phyloP scores from a whole-genome alignment of 345 rosid genomes.

The Acer yangbiense region DNA sequence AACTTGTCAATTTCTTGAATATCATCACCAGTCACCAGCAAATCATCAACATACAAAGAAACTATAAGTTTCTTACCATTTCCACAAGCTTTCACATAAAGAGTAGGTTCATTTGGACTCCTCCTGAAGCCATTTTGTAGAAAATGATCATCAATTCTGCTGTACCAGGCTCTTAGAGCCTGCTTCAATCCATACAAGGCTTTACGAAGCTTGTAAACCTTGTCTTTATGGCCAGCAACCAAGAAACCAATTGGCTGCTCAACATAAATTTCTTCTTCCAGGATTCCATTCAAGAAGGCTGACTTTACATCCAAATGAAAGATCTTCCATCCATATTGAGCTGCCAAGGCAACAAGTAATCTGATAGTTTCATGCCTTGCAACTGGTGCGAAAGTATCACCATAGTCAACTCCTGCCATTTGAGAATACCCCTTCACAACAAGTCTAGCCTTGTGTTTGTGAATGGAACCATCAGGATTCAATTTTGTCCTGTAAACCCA shows the following conservation, averaged over 20 bases:
- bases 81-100: background rate
- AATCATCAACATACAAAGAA: background rate
- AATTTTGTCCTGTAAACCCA: background rate
- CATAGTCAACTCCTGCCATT: background rate
- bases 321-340: too few species aligned
- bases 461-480: background rate
- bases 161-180: conserved; percentile 4
- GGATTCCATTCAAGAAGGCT: background rate
- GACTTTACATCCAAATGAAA: background rate
- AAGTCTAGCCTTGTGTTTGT: background rate
- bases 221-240: background rate
- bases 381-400: background rate
- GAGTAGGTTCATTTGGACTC: background rate
- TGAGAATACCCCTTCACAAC: background rate
- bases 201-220: background rate
- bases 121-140: background rate
- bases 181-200: background rate
- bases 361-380: background rate
- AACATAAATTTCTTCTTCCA: background rate
- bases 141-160: background rate
- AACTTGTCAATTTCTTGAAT: too few species aligned
- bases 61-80: background rate
- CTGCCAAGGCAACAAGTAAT: background rate
- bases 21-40: too few species aligned
- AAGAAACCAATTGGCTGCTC: background rate